Percentiles rank a stretch among this genome's conserved stretches.
These are phyloP conservation scores for Fraxinus latifolia DNA, from an alignment of 305 asterid species.

Conservation along the genomic window DNA sequence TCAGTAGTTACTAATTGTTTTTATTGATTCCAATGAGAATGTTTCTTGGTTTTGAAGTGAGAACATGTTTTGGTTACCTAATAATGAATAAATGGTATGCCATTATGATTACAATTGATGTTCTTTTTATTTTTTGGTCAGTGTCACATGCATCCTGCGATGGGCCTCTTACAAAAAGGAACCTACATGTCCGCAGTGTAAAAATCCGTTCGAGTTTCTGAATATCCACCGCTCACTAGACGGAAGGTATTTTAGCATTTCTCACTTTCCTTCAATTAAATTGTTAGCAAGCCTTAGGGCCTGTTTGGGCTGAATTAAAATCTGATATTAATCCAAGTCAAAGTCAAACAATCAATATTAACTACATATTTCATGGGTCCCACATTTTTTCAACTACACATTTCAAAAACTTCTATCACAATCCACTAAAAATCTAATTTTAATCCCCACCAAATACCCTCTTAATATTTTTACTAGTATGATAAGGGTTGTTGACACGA, in stretches of 20 bases:
- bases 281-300: background rate
- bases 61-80: slow-evolving; percentile 19
- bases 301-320: too few relatives aligned
- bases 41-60: slow-evolving; percentile 14
- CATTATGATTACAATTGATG: slow-evolving; percentile 8
- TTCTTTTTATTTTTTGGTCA: slow-evolving; percentile 33
- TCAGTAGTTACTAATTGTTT: background rate
- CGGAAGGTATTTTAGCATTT: slow-evolving; percentile 53
- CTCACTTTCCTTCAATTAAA: background rate
- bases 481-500: background rate
- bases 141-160: slow-evolving; percentile 71
- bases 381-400: too few relatives aligned
- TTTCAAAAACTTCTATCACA: too few relatives aligned
- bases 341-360: too few relatives aligned
- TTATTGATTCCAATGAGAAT: background rate
- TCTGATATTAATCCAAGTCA: too few relatives aligned
- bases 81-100: background rate
- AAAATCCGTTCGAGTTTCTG: slow-evolving; percentile 66
- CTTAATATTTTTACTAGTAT: background rate
- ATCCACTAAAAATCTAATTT: too few relatives aligned
- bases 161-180: slow-evolving; percentile 85
- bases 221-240: slow-evolving; percentile 72
- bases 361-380: too few relatives aligned
- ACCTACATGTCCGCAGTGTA: slow-evolving; percentile 84
- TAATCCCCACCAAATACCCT: too few relatives aligned